Base-by-base conservation (phyloP, 106 monocot genomes). In the Vanilla planifolia region DNA sequence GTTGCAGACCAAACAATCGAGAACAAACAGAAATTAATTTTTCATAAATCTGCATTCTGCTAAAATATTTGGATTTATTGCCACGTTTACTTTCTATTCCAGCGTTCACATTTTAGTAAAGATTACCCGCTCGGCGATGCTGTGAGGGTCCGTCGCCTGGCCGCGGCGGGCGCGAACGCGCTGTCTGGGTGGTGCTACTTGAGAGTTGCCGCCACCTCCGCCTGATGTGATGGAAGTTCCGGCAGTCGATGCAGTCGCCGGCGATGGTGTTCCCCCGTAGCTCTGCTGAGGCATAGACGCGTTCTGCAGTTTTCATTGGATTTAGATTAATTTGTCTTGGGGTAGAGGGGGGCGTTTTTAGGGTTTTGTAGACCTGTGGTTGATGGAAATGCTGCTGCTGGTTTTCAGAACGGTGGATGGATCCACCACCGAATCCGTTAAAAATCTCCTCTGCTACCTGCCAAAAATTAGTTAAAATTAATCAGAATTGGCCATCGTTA, bases 131-230 rank as follows among this genome's bases (percentile, higher is more conserved):
- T 93, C 93, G 51, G 93, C 93, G 42, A 93, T 93, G 56, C 92
- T 93, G 65, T 93, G 92, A 2, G 92, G 92, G 71, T 93, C 92
- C 33, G 92, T 93, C 40, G 92, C 93, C 73, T 93, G 93, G 9
- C 93, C 93, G 28, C 93, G 70, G 25, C 89, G 73, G 15, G 93
- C 93, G 62, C 93, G 73, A 28, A 82, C 77, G 39, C 86, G 75
- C 67, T 89, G 94, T 64, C 83, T 67, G 51, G 85, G 94, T 35
- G 78, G 80, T 5, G 79, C 76, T 7, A 77, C 62, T 2, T 51
- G 45, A 21, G 26, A 47, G 9, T 39, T 60, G 24, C 22, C 5
- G 17, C 50, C 17, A 67, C 67, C 27, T 51, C 61, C 43, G 77
- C 43, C 39, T n/a, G n/a, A n/a, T n/a, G n/a, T n/a, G 56, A 66